These are phyloP conservation scores for Didymella keratinophila DNA, from an alignment of 2,329 filamentous ascomycete genomes.

Conservation along the genomic window DNA sequence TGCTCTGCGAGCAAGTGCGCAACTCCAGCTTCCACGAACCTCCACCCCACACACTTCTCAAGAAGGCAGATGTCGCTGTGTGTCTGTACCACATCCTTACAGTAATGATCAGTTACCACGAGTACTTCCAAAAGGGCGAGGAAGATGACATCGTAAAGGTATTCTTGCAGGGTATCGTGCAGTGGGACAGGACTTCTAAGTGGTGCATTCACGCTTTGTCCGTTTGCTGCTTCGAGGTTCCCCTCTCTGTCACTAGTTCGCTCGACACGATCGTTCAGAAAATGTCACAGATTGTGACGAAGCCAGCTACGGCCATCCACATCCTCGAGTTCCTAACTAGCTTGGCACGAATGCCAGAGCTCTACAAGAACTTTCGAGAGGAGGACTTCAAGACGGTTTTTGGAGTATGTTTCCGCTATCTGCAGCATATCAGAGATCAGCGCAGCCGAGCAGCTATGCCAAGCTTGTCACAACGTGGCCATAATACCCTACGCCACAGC, in stretches of 20 bases:
- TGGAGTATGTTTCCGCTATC: conserved; percentile 90
- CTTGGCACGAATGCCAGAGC: conserved; percentile 80
- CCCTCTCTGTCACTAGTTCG: conserved; percentile 83
- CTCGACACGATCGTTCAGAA: conserved; percentile 87
- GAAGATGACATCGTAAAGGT: conserved; percentile 88
- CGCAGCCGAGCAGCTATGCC: conserved; percentile 50
- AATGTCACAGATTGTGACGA: conserved; percentile 96
- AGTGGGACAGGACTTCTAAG: conserved; percentile 86
- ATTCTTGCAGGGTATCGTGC: conserved; percentile 84
- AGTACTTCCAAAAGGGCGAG: conserved; percentile 81
- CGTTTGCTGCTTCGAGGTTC: conserved; percentile 93
- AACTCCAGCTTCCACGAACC: conserved; percentile 81
- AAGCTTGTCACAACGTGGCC: conserved; percentile 42
- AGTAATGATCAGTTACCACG: conserved; percentile 89
- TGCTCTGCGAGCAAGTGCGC: conserved; percentile 84
- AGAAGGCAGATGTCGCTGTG: conserved; percentile 86
- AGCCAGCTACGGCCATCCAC: conserved; percentile 88
- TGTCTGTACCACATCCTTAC: conserved; percentile 88
- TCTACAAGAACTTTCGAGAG: conserved; percentile 88
- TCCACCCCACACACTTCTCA: conserved; percentile 77
- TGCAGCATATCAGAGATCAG: conserved; percentile 83
- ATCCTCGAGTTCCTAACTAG: conserved; percentile 95
- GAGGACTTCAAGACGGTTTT: conserved; percentile 95
- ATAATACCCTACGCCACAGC: conserved; percentile 53
- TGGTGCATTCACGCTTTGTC: conserved; percentile 94